Base-by-base conservation (phyloP, 257 asterid genomes). In the Thymus quinquecostatus region DNA sequence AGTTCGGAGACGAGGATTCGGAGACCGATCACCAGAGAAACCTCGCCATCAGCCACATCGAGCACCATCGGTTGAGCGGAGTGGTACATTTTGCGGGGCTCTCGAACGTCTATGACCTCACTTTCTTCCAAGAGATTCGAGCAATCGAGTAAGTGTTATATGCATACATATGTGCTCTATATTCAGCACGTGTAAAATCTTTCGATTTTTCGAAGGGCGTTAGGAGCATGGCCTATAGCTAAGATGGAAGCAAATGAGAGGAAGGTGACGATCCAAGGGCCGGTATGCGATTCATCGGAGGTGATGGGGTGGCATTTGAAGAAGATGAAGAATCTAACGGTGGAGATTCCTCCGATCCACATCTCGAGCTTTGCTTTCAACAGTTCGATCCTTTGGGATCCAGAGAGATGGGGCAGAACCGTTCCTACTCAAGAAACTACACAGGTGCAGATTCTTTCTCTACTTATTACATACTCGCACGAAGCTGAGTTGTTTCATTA, bases 341-440 rank as follows among this genome's bases (percentile, higher is more conserved):
- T 10, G 50, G 71, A 63, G 30, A 9, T 87, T 44, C 87, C 89
- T 53, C 79, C 87, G 9, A 81, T 92, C 72, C 95, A 82, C 41
- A 80, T 90, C 71, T 92, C 98, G 4, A 87, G 87, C 56, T 88
- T 92, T 73, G 97, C 97, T 8, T 92, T 92, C 81, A 92, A 90
- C 59, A 86, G 88, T 77, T 90, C 98, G 1, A 84, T 92, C 75
- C 86, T 92, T n/a, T 92, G 98, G 98, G 98, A 92, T 82, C 97
- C 98, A 1, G 97, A 92, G 77, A 82, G 97, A 85, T 92, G 98
- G 98, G 98, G 98, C 0, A 83, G 96, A n/a, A 79, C 96, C 41
- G 86, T 96, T 54, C 83, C 97, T 34, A 75, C 81, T n/a, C 95
- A 88, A 72, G 88, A 88, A 71, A 65, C 88, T 33, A 73, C 94